Evolutionary conservation across 1,284 basidiomycete species (phyloP), one percentile per base, ranked within the genome.

Genomic region (Meira nashicola): DNA sequence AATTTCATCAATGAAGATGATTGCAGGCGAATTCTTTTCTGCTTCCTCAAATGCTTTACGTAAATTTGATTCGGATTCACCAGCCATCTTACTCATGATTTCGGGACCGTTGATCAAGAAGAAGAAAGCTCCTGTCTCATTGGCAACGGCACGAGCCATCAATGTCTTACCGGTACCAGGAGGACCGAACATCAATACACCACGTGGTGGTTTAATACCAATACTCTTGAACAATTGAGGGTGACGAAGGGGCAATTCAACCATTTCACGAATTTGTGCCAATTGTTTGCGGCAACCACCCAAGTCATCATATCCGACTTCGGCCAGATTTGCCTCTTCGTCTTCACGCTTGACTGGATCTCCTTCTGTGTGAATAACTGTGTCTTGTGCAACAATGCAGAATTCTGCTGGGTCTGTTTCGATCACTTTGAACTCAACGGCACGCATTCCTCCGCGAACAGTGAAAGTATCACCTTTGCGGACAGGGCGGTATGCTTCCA

Each of bases 41-140:
- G 95, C 94, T 82, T 97, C 94, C 80, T 97, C 93, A 79, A 98
- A 98, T 6, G 94, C 93, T 80, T 98, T 97, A 68, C 95, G 84
- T 63, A 98, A 82, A 80, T 98, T 98, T 70, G 89, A 92, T 80
- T 98, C 95, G 77, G 87, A 89, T 82, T 98, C 95, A 75, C 93
- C 93, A 59, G 93, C 93, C 93, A 96, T 96, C 83, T 96, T 98
- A 76, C 89, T 92, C 94, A 98, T 98, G 80, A 98, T 97, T 80
- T 98, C 95, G 51, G 94, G 95, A 64, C 95, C 94, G 76, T 97
- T 98, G 82, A 98, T 98, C 59, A 97, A 83, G 87, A 98, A 98
- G 85, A 98, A 98, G 86, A 98, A 98, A 19, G 95, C 95, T 57
- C 95, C 94, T 33, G 94, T 98, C 81, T 99, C 95, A 79, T 98